These are phyloP conservation scores for Echinosophora koreensis DNA, from an alignment of 306 rosid genomes.

Conservation along the genomic window DNA sequence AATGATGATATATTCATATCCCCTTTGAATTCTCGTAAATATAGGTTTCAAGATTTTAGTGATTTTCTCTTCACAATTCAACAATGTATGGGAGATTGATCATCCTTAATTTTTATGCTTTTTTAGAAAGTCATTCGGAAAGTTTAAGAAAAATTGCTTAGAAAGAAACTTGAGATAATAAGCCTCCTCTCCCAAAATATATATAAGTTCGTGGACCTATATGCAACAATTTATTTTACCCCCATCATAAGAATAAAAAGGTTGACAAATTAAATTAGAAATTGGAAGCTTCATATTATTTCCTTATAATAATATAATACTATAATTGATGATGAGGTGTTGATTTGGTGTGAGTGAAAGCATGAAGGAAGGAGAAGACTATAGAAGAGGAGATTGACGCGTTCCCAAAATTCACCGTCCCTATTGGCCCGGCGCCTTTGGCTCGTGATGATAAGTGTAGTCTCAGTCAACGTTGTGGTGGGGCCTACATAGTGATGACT, in stretches of 20 bases:
- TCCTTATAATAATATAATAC: too few relatives aligned
- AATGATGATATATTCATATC: too few relatives aligned
- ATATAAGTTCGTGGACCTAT: too few relatives aligned
- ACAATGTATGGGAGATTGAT: background rate
- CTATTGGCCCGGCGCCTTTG: conserved; percentile 58
- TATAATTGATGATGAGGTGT: background rate
- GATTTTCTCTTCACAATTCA: background rate
- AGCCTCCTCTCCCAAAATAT: background rate
- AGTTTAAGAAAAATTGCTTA: background rate
- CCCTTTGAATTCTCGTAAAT: background rate
- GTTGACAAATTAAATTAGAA: background rate
- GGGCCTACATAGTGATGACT: conserved; percentile 17
- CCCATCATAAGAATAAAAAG: background rate
- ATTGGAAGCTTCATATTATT: background rate
- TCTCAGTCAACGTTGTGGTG: conserved; percentile 58
- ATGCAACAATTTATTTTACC: background rate
- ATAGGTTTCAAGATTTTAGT: background rate
- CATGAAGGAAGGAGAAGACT: background rate
- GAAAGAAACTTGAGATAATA: background rate
- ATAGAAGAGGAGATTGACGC: conserved; percentile 54
- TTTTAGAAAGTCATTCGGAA: too few relatives aligned
- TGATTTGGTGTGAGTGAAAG: background rate
- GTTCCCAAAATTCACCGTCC: conserved; percentile 49
- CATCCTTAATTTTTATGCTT: too few relatives aligned
- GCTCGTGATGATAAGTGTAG: conserved; percentile 49